A percentile compares a stretch with the other conserved stretches of the same genome.
Conservation (phyloP, 2,329 filamentous ascomycete species). For the Orbilia brochopaga region DNA sequence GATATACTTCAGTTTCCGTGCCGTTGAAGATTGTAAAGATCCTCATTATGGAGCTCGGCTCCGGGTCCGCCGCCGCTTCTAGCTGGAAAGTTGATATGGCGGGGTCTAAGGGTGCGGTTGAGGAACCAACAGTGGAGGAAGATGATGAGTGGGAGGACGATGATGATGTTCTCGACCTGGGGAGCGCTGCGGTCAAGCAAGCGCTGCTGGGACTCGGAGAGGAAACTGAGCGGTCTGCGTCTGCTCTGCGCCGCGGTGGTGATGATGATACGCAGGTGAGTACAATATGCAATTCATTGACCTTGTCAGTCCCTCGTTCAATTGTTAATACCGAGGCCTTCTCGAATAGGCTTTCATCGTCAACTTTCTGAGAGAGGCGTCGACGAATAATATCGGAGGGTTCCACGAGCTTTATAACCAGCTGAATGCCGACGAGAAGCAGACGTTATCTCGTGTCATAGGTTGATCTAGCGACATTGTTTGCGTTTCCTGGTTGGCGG, state of each 20-base stretch:
- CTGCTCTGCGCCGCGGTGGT: conserved; percentile 49
- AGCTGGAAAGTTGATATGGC: conserved; percentile 68
- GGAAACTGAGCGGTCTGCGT: conserved; percentile 50
- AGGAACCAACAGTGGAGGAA: conserved; percentile 69
- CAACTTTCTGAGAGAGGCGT: conserved; percentile 58
- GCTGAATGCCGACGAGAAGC: conserved; percentile 60
- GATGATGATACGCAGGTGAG: conserved; percentile 55
- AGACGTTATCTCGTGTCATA: conserved; percentile 59
- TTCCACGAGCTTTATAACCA: conserved; percentile 58
- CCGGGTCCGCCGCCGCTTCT: conserved; percentile 71
- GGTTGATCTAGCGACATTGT: conserved; percentile 14
- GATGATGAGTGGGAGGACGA: conserved; percentile 92
- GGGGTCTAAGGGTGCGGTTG: conserved; percentile 64
- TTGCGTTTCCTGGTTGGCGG: background rate
- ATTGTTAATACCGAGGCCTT: background rate
- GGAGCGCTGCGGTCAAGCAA: conserved; percentile 45
- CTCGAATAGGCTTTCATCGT: conserved; percentile 50
- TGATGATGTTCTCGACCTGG: conserved; percentile 66
- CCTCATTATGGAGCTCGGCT: conserved; percentile 86
- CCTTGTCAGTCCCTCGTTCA: background rate
- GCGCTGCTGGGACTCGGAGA: conserved; percentile 53
- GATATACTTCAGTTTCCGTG: conserved; percentile 84
- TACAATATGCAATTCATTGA: background rate
- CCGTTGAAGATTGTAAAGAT: conserved; percentile 96
- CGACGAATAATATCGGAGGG: conserved; percentile 58